phyloP scores from a whole-genome alignment of 805 yeast species.

The Kluyveromyces aestuarii region DNA sequence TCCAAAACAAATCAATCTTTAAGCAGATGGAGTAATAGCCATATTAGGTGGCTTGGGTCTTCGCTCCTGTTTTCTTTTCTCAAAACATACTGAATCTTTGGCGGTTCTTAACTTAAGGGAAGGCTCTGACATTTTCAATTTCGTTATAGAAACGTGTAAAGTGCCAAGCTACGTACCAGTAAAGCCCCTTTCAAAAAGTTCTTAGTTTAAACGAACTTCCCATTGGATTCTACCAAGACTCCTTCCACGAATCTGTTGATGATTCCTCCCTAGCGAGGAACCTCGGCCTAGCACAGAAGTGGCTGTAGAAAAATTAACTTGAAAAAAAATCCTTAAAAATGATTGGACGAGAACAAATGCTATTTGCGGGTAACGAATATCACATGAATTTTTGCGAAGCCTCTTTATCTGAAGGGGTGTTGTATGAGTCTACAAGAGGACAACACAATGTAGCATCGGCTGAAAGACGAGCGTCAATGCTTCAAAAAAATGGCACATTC shows the following conservation, averaged over 20 bases:
- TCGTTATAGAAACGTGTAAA: background rate
- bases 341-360: background rate
- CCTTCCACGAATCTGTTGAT: background rate
- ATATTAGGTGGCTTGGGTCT: too few relatives aligned
- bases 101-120: conserved; percentile 28
- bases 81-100: conserved; percentile 31
- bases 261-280: background rate
- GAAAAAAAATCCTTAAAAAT: background rate
- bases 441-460: too few relatives aligned
- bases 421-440: too few relatives aligned
- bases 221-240: background rate
- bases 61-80: too few relatives aligned
- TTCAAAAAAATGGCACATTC: too few relatives aligned
- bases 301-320: background rate
- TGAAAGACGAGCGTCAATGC: too few relatives aligned
- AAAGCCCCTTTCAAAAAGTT: background rate
- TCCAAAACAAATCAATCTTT: too few relatives aligned
- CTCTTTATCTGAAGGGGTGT: too few relatives aligned
- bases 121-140: conserved; percentile 18
- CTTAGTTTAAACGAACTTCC: background rate
- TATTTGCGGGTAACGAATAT: background rate
- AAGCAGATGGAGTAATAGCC: too few relatives aligned
- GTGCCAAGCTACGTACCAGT: background rate
- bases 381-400: too few relatives aligned
- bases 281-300: background rate